Evolutionary conservation across 1,284 basidiomycete species (phyloP).

Genomic region (Ustilago vetiveriae): DNA sequence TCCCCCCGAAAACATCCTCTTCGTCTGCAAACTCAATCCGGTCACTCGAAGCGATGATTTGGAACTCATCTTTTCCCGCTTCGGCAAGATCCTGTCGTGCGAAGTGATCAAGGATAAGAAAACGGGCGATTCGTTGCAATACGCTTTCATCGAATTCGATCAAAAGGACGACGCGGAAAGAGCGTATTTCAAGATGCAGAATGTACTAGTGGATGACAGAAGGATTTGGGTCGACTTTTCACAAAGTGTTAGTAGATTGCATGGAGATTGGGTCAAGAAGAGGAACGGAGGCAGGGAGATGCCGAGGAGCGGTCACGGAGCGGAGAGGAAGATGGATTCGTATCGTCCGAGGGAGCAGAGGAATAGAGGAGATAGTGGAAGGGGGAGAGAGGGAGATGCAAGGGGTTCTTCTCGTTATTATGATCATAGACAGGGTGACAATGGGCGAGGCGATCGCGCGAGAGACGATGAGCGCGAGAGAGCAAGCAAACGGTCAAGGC

Average conservation of each 20-base stretch:
- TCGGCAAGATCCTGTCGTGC: slow-evolving; percentile 94
- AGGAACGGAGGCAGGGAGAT: slow-evolving; percentile 54
- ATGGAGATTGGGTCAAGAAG: slow-evolving; percentile 68
- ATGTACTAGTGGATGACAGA: slow-evolving; percentile 96
- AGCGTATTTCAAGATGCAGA: slow-evolving; percentile 99
- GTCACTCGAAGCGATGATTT: slow-evolving; percentile 95
- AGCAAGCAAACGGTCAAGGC: slow-evolving; percentile 13
- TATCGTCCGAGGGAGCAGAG: slow-evolving; percentile 15
- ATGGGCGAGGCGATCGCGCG: too few relatives aligned
- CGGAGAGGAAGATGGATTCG: slow-evolving; percentile 1
- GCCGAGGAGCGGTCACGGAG: slow-evolving; percentile 46
- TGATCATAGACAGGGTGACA: neutral
- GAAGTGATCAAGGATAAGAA: slow-evolving; percentile 95
- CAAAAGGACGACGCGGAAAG: slow-evolving; percentile 87
- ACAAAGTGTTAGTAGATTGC: slow-evolving; percentile 77
- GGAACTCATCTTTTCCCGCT: slow-evolving; percentile 95
- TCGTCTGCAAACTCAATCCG: slow-evolving; percentile 97
- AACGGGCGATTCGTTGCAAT: slow-evolving; percentile 94
- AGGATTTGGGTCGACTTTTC: slow-evolving; percentile 97
- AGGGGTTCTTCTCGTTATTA: slow-evolving; percentile 44
- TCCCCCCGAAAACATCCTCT: slow-evolving; percentile 97
- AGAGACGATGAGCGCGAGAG: slow-evolving; percentile 3
- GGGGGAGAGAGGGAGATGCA: slow-evolving; percentile 5
- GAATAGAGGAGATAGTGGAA: too few relatives aligned
- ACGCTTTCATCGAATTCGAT: slow-evolving; percentile 99